Conservation (phyloP, 2,329 filamentous ascomycete species). For the Aspergillus pseudoviridinutans region DNA sequence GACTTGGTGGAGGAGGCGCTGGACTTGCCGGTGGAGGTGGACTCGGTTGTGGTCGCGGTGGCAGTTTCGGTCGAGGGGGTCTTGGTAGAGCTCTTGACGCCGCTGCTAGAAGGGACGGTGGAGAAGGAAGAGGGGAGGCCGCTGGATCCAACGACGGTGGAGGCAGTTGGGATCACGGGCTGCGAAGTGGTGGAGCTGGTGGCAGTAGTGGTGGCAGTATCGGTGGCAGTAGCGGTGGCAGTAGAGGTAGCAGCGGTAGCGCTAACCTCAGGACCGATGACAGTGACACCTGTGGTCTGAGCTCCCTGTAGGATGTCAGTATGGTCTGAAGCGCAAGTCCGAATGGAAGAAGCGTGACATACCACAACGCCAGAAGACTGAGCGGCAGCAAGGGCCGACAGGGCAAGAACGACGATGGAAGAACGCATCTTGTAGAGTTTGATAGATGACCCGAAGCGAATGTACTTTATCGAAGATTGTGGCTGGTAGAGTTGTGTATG, state of each 20-base stretch:
- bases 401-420: constrained; percentile 41
- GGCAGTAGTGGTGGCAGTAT: not conserved
- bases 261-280: not conserved
- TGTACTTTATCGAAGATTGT: constrained; percentile 4
- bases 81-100: constrained; percentile 3
- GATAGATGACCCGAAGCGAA: constrained; percentile 8
- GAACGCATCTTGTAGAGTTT: constrained; percentile 41
- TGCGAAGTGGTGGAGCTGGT: constrained; percentile 27
- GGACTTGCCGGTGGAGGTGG: constrained; percentile 15
- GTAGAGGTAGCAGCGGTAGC: not conserved
- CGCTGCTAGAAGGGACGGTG: constrained; percentile 21
- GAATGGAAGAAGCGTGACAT: constrained; percentile 4
- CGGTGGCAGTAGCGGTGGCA: not conserved
- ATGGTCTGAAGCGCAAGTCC: not conserved
- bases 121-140: constrained; percentile 21
- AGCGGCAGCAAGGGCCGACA: constrained; percentile 42
- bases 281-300: not conserved
- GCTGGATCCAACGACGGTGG: constrained; percentile 19
- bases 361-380: constrained; percentile 28
- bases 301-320: not conserved
- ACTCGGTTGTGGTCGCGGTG: constrained; percentile 19
- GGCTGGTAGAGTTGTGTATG: not conserved
- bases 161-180: constrained; percentile 26
- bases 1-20: constrained; percentile 12
- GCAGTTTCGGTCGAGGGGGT: constrained; percentile 19